Base-by-base conservation (phyloP, 2,329 filamentous ascomycete species). In the Pseudonectria foliicola region DNA sequence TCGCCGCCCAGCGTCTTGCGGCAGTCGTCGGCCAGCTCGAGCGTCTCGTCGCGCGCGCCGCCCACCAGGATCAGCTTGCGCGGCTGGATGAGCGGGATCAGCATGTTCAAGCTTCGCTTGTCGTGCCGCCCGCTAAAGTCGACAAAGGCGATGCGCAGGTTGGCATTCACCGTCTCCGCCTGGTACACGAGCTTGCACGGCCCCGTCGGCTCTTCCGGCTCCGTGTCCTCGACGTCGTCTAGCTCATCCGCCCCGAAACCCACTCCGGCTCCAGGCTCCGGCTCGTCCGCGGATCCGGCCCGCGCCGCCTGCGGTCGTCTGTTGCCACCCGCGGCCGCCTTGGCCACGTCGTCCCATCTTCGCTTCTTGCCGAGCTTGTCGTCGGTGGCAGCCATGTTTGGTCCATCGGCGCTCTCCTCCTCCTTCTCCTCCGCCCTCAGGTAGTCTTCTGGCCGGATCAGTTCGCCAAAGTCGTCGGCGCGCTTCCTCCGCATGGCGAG, bases 111-210 rank as follows among this genome's bases (percentile, higher is more conserved):
- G 59, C 87, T 94, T 47, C 90, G 84, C 58, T 89, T 89, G 56
- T 96, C 92, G 59, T 96, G 90, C 15, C 96, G 65, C 15, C 90
- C 92, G 33, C 84, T 81, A 55, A 94, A 95, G 61, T 98, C 92
- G 34, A 98, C 80, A 58, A 85, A 92, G 3, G 85, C 84, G 45
- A 98, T 79, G 30, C 82, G 79, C 33, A 92, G 68, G 44, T 85
- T 80, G 38, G 90, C 68, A 10, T 71, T 67, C 16, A 96, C 58
- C 1, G 66, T 74, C 31, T 82, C 73, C 1, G 70, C 75, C 10
- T 70, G 72, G 44, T 82, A 73, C 7, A 83, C 66, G 13, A 89
- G 67, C 60, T 92, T 94, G 25, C 82, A 81, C 0, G 92, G 92
- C 0, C 84, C 85, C 14, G 51, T 57, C 0, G 63, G 57, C 32